Evolutionary conservation across 257 asterid species (phyloP).

Genomic region (Nyctanthes arbortristis): DNA sequence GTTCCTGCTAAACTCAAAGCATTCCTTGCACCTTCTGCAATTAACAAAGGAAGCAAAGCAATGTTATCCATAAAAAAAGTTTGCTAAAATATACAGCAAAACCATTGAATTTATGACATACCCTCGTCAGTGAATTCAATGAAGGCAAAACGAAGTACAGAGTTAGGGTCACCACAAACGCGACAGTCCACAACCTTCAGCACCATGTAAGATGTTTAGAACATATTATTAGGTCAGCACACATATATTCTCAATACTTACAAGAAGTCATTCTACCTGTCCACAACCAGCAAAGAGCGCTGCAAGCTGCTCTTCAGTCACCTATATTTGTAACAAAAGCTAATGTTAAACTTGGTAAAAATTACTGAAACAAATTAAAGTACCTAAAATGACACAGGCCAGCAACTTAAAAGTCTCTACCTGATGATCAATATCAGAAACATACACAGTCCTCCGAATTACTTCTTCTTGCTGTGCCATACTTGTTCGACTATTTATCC

Average conservation of each 20-base stretch:
- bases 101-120: conserved; percentile 23
- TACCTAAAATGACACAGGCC: neutral
- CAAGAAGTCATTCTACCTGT: conserved; percentile 39
- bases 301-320: conserved; percentile 78
- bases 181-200: conserved; percentile 80
- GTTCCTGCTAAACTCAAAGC: conserved; percentile 74
- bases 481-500: conserved; percentile 61
- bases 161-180: conserved; percentile 77
- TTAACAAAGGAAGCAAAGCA: conserved; percentile 15
- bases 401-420: conserved; percentile 24
- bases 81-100: conserved; percentile 12
- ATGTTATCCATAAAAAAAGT: conserved; percentile 7
- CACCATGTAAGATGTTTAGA: conserved; percentile 9
- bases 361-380: neutral
- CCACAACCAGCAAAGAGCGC: conserved; percentile 66
- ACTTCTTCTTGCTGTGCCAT: conserved; percentile 75
- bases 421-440: conserved; percentile 81
- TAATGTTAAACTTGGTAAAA: neutral
- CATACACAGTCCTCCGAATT: conserved; percentile 74
- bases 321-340: conserved; percentile 39
- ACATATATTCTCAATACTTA: conserved; percentile 5
- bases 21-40: conserved; percentile 73
- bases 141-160: conserved; percentile 78
- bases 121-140: conserved; percentile 80
- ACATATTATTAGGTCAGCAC: neutral